Evolutionary conservation across 1,139 yeast species (phyloP).

Genomic region (Taphrina flavorubra): DNA sequence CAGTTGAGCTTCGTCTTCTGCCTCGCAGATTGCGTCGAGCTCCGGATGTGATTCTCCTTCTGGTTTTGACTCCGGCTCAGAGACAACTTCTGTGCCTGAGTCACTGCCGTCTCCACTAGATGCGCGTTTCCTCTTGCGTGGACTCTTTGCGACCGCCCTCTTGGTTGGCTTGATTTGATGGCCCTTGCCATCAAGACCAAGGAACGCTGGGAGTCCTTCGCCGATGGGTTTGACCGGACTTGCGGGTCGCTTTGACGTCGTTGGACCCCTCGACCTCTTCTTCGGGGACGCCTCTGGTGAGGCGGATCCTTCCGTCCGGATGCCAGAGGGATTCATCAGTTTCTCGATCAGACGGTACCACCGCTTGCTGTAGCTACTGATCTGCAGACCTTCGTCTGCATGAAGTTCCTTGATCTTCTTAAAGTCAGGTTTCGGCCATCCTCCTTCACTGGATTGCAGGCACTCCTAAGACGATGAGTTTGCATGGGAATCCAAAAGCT

Average conservation of each 20-base stretch:
- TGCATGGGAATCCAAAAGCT: not conserved
- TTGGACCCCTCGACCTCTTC: not conserved
- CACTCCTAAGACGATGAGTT: slow-evolving; percentile 2
- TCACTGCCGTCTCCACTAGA: not conserved
- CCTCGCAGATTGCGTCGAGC: no score
- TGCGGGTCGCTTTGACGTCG: not conserved
- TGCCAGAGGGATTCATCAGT: not conserved
- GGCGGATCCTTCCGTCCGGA: not conserved
- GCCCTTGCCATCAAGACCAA: not conserved
- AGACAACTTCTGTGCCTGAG: not conserved
- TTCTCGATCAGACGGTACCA: slow-evolving; percentile 11
- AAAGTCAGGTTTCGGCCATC: slow-evolving; percentile 11
- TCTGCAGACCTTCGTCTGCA: slow-evolving; percentile 3
- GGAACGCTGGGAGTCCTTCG: slow-evolving; percentile 7
- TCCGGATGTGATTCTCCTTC: not conserved
- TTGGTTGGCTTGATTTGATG: not conserved
- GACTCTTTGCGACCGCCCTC: not conserved
- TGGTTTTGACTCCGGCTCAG: not conserved
- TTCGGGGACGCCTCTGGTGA: not conserved
- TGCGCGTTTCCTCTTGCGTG: slow-evolving; percentile 5
- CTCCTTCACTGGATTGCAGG: not conserved
- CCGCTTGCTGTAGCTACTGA: slow-evolving; percentile 7
- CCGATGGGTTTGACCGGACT: not conserved
- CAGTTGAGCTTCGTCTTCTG: no score
- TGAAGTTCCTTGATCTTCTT: slow-evolving; percentile 8